Conservation (phyloP, 176 grass and related monocot species). For the Eragrostis nindensis region DNA sequence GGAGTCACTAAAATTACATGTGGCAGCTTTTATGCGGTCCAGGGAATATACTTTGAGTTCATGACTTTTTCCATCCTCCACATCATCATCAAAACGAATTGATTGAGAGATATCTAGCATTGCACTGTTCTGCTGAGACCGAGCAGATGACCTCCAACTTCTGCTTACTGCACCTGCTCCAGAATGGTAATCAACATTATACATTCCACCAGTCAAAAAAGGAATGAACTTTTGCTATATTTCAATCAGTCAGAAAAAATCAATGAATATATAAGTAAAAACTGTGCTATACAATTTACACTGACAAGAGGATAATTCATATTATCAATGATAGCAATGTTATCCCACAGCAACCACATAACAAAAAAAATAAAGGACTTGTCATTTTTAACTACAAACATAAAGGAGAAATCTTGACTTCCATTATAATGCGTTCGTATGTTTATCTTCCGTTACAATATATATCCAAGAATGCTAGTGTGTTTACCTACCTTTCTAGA, state of each 20-base stretch:
- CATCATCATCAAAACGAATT: slow-evolving; percentile 42
- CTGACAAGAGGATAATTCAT: neutral
- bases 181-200: slow-evolving; percentile 32
- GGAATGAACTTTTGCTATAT: neutral
- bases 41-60: slow-evolving; percentile 64
- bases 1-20: slow-evolving; percentile 53
- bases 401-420: neutral
- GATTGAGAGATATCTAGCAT: slow-evolving; percentile 60
- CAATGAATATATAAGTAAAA: neutral
- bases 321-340: neutral
- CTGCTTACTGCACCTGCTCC: slow-evolving; percentile 41
- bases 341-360: slow-evolving; percentile 7
- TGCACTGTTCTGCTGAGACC: slow-evolving; percentile 31
- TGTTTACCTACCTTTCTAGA: slow-evolving; percentile 2
- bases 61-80: slow-evolving; percentile 51
- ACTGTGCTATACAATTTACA: neutral
- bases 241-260: neutral
- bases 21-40: slow-evolving; percentile 57
- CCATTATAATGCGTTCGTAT: neutral
- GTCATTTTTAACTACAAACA: slow-evolving; percentile 10
- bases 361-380: neutral
- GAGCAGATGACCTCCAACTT: slow-evolving; percentile 59
- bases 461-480: neutral
- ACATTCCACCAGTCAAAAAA: neutral
- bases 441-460: slow-evolving; percentile 15